These are phyloP conservation scores for Jaltomata sinuosa DNA, from an alignment of 257 asterid genomes.

Conservation along the genomic window DNA sequence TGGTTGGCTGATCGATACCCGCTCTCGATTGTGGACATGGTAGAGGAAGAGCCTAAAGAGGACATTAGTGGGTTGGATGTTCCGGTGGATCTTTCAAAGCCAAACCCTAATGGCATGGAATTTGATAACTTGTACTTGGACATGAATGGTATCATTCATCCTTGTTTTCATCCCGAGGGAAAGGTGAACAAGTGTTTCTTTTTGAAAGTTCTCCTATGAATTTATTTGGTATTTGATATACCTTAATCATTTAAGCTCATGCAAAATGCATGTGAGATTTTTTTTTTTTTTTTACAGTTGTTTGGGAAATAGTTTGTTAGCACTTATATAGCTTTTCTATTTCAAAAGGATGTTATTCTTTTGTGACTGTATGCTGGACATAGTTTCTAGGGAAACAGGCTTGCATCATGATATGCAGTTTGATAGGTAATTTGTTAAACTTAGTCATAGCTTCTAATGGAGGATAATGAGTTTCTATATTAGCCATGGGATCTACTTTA, in stretches of 20 bases:
- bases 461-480: neutral
- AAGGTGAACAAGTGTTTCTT: constrained; percentile 29
- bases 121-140: constrained; percentile 85
- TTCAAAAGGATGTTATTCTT: neutral
- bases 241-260: neutral
- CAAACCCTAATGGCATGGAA: constrained; percentile 93
- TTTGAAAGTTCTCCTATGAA: neutral
- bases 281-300: neutral
- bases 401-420: neutral
- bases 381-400: neutral
- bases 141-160: constrained; percentile 95
- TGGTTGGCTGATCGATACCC: constrained; percentile 98
- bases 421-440: neutral
- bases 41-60: constrained; percentile 58
- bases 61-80: constrained; percentile 20
- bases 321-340: neutral
- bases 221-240: neutral
- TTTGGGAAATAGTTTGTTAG: neutral
- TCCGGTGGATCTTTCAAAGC: constrained; percentile 47
- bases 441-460: neutral
- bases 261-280: neutral
- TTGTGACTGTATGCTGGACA: neutral
- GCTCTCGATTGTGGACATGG: constrained; percentile 63
- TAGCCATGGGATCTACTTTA: neutral
- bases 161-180: constrained; percentile 97